These are phyloP conservation scores for Lactarius pseudohatsudake DNA, from an alignment of 768 basidiomycete genomes.

Conservation along the genomic window DNA sequence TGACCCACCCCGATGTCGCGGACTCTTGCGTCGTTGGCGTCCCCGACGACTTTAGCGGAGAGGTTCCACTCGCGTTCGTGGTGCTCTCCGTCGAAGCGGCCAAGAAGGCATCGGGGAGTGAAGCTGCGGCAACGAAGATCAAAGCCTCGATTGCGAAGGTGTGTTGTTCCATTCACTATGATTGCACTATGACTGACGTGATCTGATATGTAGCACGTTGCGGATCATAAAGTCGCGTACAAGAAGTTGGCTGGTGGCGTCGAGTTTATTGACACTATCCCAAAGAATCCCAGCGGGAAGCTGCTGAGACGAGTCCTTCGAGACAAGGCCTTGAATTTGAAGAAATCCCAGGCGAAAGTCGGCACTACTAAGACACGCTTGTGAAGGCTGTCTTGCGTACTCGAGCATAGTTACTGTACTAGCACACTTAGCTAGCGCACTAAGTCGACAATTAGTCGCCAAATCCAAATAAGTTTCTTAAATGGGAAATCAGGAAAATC, in stretches of 20 bases:
- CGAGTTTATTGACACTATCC: slow-evolving; percentile 39
- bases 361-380: slow-evolving; percentile 7
- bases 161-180: neutral
- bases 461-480: too few relatives aligned
- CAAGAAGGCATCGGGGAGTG: slow-evolving; percentile 11
- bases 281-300: slow-evolving; percentile 38
- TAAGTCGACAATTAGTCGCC: too few relatives aligned
- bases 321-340: slow-evolving; percentile 30
- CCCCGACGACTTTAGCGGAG: slow-evolving; percentile 70
- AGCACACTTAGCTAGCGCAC: neutral
- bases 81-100: slow-evolving; percentile 41
- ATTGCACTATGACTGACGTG: neutral
- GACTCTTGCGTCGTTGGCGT: slow-evolving; percentile 65
- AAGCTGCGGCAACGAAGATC: slow-evolving; percentile 12
- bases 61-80: slow-evolving; percentile 69
- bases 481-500: too few relatives aligned
- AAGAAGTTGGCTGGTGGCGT: slow-evolving; percentile 42
- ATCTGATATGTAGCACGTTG: slow-evolving; percentile 32
- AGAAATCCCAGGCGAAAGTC: slow-evolving; percentile 6
- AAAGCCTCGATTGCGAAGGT: slow-evolving; percentile 26
- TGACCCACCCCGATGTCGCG: slow-evolving; percentile 57
- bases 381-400: slow-evolving; percentile 6
- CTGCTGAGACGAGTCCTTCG: slow-evolving; percentile 34
- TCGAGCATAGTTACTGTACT: neutral
- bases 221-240: slow-evolving; percentile 37